Evolutionary conservation across 345 rosid genomes (phyloP), one percentile per base, ranked within the genome.

Genomic region (Dovyalis caffra): DNA sequence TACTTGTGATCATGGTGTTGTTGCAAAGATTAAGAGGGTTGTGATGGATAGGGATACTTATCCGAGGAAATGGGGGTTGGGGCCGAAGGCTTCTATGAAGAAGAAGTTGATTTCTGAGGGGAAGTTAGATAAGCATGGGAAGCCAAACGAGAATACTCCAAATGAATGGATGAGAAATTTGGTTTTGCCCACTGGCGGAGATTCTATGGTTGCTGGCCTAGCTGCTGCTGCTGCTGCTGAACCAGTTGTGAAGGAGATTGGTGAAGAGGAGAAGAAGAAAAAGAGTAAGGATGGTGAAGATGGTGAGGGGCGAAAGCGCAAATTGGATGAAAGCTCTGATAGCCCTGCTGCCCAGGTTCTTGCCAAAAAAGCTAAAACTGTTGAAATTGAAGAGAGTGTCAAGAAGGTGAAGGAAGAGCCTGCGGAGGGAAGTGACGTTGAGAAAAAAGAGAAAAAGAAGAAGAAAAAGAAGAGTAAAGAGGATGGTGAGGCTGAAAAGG

Each of bases 11-110:
- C 97, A 95, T 37, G 99, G 99, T 25, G 89, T 92, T 72, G 99
- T 95, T 67, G 97, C 99, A 0, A 92, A 88, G 91, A 95, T 95
- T 78, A 95, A 95, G 85, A 86, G 99, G 69, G 99, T 95, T 12
- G 99, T 95, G 71, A 94, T 94, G 98, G 98, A 94, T 73, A 85
- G 98, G 81, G 98, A 94, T 72, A 94, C 97, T 25, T 94, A 94
- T 77, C 98, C 98, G 0, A 90, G 97, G 86, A 94, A 94, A 43
- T 92, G 98, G 98, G 98, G 97, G 0, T 86, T 94, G 81, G 97
- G 98, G 10, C 98, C 97, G 0, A 84, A 85, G 66, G 97, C 97
- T n/a, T 87, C 91, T 0, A 86, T 84, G 91, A 92, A 94, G 90
- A 94, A 90, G 92, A 92, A 89, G 77, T 76, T 94, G 72, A 86